phyloP scores from a whole-genome alignment of 352 stramenopile genomes.

The Blastocystis sp. region DNA sequence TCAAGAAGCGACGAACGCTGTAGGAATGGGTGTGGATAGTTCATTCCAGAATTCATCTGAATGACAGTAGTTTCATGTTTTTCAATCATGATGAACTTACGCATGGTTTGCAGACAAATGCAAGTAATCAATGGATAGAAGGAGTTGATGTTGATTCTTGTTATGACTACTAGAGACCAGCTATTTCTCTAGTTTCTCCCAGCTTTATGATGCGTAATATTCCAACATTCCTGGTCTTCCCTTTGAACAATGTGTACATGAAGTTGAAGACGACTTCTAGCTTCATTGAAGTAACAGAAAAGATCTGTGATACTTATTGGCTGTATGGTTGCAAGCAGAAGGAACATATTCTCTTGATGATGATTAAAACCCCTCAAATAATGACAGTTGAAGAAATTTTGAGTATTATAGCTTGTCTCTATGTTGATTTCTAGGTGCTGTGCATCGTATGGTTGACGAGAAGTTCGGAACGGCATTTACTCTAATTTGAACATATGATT shows the following conservation, averaged over 20 bases:
- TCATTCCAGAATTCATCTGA: not conserved
- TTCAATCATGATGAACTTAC: not conserved
- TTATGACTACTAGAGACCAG: not conserved
- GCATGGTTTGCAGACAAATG: slow-evolving; percentile 15
- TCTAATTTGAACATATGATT: not conserved
- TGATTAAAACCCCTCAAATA: not conserved
- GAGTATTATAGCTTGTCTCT: not conserved
- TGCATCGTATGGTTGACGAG: slow-evolving; percentile 27
- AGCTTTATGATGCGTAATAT: not conserved
- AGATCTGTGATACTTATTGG: slow-evolving; percentile 62
- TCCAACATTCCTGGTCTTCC: not conserved
- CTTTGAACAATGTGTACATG: slow-evolving; percentile 16
- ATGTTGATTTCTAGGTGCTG: not conserved
- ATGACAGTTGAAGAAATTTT: not conserved
- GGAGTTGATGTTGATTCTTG: not conserved
- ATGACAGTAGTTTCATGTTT: not conserved
- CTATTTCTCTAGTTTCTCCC: not conserved
- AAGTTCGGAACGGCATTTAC: slow-evolving; percentile 17
- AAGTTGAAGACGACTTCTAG: slow-evolving; percentile 25
- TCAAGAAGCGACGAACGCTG: not conserved
- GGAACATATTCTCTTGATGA: slow-evolving; percentile 15
- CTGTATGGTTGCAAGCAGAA: slow-evolving; percentile 65
- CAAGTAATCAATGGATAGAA: not conserved
- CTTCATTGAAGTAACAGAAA: slow-evolving; percentile 61
- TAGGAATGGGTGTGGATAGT: not conserved